phyloP scores from a whole-genome alignment of 768 basidiomycete genomes.

The Psilocybe tampanensis region DNA sequence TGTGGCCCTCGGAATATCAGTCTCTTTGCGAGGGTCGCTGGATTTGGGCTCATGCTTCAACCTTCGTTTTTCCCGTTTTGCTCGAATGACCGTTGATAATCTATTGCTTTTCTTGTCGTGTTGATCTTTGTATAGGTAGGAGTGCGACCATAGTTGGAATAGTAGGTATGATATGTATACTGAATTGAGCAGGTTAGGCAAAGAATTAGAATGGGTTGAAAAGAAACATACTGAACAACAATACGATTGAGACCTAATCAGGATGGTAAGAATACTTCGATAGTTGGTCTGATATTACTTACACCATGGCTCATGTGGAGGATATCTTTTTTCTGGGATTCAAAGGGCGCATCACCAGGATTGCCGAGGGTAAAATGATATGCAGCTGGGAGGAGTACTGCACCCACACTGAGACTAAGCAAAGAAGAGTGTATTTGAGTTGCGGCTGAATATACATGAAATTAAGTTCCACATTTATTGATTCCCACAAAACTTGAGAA shows the following conservation, averaged over 20 bases:
- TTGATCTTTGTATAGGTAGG: constrained; percentile 61
- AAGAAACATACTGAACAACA: constrained; percentile 66
- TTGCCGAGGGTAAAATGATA: constrained; percentile 65
- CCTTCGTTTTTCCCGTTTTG: constrained; percentile 30
- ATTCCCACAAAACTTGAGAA: constrained; percentile 1
- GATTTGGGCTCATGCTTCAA: neutral
- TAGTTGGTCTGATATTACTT: constrained; percentile 24
- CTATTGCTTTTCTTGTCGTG: constrained; percentile 45
- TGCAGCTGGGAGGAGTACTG: constrained; percentile 76
- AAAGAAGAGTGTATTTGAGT: constrained; percentile 77
- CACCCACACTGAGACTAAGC: constrained; percentile 75
- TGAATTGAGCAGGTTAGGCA: constrained; percentile 24
- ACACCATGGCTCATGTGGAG: constrained; percentile 80
- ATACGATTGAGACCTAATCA: constrained; percentile 68
- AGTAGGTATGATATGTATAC: constrained; percentile 73
- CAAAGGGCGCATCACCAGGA: constrained; percentile 19
- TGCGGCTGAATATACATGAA: constrained; percentile 45
- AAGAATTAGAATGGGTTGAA: neutral
- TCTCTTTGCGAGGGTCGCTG: constrained; percentile 1
- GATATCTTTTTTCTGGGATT: constrained; percentile 48
- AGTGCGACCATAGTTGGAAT: constrained; percentile 83
- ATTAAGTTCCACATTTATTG: neutral
- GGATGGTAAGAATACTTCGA: neutral
- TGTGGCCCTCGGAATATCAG: constrained; percentile 4
- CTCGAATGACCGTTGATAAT: constrained; percentile 37